Conservation (phyloP, 2,329 filamentous ascomycete species). For the Septoria linicola region DNA sequence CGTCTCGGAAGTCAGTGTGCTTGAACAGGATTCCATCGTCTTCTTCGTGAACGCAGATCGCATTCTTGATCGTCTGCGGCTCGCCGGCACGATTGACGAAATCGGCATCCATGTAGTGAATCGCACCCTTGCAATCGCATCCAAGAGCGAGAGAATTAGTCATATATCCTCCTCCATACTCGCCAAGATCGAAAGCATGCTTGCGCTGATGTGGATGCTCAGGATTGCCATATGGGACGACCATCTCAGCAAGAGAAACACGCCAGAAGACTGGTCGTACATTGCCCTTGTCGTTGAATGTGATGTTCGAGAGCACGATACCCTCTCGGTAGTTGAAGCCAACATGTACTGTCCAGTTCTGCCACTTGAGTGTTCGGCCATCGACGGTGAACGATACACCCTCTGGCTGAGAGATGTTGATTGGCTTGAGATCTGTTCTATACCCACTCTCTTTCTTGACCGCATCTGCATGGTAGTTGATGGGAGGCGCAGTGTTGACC, state of each 20-base stretch:
- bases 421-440: conserved; percentile 76
- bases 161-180: conserved; percentile 82
- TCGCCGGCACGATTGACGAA: conserved; percentile 74
- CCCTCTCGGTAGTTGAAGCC: conserved; percentile 95
- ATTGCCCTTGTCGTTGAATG: conserved; percentile 77
- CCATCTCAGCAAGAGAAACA: conserved; percentile 88
- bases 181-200: conserved; percentile 74
- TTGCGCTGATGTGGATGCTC: conserved; percentile 78
- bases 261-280: conserved; percentile 82
- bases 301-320: conserved; percentile 85
- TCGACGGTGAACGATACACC: conserved; percentile 82
- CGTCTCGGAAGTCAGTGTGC: conserved; percentile 81
- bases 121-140: conserved; percentile 84
- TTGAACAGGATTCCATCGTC: conserved; percentile 91
- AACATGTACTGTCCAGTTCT: conserved; percentile 90
- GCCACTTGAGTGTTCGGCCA: conserved; percentile 76
- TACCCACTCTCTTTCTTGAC: conserved; percentile 74
- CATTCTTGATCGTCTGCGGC: conserved; percentile 83
- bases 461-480: conserved; percentile 76
- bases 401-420: conserved; percentile 83
- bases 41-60: conserved; percentile 93
- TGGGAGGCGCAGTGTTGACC: conserved; percentile 66
- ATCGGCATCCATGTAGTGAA: conserved; percentile 86
- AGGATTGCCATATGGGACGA: conserved; percentile 82
- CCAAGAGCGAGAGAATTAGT: conserved; percentile 73